Conservation (phyloP, 495 filamentous ascomycete genomes). For the Ramalina intermedia region DNA sequence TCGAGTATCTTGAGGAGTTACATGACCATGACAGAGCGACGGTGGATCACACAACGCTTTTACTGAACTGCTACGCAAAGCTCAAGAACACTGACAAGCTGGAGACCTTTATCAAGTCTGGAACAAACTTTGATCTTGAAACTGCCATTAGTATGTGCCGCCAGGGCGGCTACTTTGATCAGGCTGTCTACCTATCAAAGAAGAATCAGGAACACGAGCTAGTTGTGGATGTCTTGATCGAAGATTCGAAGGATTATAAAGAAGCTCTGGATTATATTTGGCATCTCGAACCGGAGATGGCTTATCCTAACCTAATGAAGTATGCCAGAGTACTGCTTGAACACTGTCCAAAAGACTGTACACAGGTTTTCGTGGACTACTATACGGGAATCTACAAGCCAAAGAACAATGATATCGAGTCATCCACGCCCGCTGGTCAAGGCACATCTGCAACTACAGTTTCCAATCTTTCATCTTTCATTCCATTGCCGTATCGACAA, state of each 20-base stretch:
- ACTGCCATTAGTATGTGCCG: slow-evolving; percentile 97
- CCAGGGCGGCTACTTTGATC: slow-evolving; percentile 94
- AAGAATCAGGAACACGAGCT: slow-evolving; percentile 89
- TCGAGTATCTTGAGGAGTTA: slow-evolving; percentile 92
- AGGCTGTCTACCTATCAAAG: slow-evolving; percentile 87
- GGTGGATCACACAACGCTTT: slow-evolving; percentile 86
- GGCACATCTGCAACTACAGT: slow-evolving; percentile 54
- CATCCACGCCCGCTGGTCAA: slow-evolving; percentile 37
- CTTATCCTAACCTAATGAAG: slow-evolving; percentile 84
- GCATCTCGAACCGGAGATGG: slow-evolving; percentile 66
- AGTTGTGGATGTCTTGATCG: slow-evolving; percentile 88
- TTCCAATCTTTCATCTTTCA: slow-evolving; percentile 64
- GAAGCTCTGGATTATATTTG: slow-evolving; percentile 87
- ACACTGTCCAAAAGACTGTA: slow-evolving; percentile 65
- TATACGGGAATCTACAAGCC: slow-evolving; percentile 76
- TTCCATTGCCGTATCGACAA: slow-evolving; percentile 80
- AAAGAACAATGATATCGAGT: slow-evolving; percentile 40
- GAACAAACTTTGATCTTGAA: slow-evolving; percentile 91
- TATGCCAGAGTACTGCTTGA: slow-evolving; percentile 82
- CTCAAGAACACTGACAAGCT: slow-evolving; percentile 90
- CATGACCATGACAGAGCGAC: slow-evolving; percentile 90
- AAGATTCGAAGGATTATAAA: slow-evolving; percentile 78
- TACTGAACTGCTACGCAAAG: slow-evolving; percentile 96
- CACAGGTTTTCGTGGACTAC: slow-evolving; percentile 79
- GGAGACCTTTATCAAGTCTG: slow-evolving; percentile 91